phyloP scores from a whole-genome alignment of 1,284 basidiomycete genomes.

The Melampsora occidentalis region DNA sequence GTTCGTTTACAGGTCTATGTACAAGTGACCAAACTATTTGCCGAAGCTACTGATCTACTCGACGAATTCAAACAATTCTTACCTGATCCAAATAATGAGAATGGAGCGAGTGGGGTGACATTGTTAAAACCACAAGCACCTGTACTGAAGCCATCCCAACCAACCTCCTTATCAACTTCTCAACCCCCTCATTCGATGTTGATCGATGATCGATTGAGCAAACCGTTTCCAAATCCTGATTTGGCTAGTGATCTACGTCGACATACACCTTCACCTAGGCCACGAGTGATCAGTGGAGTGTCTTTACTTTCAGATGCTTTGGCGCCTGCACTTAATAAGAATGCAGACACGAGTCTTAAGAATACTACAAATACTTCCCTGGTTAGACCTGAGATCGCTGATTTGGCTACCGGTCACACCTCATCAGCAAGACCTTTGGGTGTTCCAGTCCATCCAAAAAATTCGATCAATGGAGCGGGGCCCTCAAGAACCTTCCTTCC shows the following conservation, averaged over 20 bases:
- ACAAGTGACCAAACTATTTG: slow-evolving; percentile 38
- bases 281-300: neutral
- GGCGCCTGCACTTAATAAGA: too few relatives aligned
- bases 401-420: too few relatives aligned
- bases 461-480: neutral
- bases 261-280: neutral
- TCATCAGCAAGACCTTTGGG: neutral
- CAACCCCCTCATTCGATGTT: slow-evolving; percentile 16
- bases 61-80: slow-evolving; percentile 44
- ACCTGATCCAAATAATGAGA: slow-evolving; percentile 33
- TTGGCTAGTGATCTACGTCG: slow-evolving; percentile 1
- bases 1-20: slow-evolving; percentile 29
- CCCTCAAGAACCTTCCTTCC: neutral
- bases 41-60: slow-evolving; percentile 27
- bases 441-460: too few relatives aligned
- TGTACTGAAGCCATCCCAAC: slow-evolving; percentile 16
- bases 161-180: slow-evolving; percentile 2
- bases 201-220: slow-evolving; percentile 4
- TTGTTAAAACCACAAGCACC: slow-evolving; percentile 14
- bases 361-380: too few relatives aligned
- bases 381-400: too few relatives aligned
- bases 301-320: too few relatives aligned
- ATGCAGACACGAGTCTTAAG: too few relatives aligned
- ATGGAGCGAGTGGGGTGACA: neutral
- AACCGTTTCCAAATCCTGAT: neutral